Percentiles rank a stretch among this genome's conserved stretches.
Evolutionary conservation across 805 yeast species (phyloP).

Genomic region (Jamesozyma jinghongensis): DNA sequence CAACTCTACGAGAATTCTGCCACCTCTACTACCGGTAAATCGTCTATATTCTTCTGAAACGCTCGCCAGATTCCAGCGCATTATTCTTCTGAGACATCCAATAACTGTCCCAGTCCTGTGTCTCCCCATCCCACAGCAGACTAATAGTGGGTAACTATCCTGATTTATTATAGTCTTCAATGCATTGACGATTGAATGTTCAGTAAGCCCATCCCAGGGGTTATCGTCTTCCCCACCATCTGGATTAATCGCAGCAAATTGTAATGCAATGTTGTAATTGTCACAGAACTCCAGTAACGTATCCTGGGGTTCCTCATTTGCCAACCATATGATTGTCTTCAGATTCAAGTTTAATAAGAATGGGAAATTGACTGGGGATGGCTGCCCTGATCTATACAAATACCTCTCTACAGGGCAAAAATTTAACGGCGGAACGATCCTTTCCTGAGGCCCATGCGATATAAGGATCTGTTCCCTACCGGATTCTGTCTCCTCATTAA

Average conservation of each 20-base stretch:
- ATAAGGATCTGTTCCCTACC: slow-evolving; percentile 27
- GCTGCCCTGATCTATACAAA: slow-evolving; percentile 87
- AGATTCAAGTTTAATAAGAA: slow-evolving; percentile 67
- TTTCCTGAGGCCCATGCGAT: slow-evolving; percentile 48
- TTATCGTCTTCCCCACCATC: slow-evolving; percentile 64
- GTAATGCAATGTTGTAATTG: slow-evolving; percentile 59
- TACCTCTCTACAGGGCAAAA: slow-evolving; percentile 90
- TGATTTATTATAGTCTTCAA: slow-evolving; percentile 63
- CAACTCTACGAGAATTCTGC: slow-evolving; percentile 83
- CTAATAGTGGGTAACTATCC: slow-evolving; percentile 73
- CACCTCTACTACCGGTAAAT: slow-evolving; percentile 88
- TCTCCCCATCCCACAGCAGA: slow-evolving; percentile 98
- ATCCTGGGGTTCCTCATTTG: slow-evolving; percentile 92
- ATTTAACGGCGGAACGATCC: slow-evolving; percentile 88
- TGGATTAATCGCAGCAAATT: slow-evolving; percentile 73
- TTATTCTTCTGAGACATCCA: slow-evolving; percentile 84
- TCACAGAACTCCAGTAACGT: slow-evolving; percentile 76
- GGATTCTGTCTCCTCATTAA: slow-evolving; percentile 27
- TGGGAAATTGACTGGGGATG: slow-evolving; percentile 85
- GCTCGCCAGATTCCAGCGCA: slow-evolving; percentile 95
- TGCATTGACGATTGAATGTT: slow-evolving; percentile 69
- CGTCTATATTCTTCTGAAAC: slow-evolving; percentile 91
- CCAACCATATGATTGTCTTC: slow-evolving; percentile 84
- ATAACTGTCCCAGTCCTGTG: slow-evolving; percentile 95
- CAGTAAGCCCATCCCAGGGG: slow-evolving; percentile 95